These are phyloP conservation scores for Neurospora pannonica DNA, from an alignment of 495 filamentous ascomycete genomes.

Conservation along the genomic window DNA sequence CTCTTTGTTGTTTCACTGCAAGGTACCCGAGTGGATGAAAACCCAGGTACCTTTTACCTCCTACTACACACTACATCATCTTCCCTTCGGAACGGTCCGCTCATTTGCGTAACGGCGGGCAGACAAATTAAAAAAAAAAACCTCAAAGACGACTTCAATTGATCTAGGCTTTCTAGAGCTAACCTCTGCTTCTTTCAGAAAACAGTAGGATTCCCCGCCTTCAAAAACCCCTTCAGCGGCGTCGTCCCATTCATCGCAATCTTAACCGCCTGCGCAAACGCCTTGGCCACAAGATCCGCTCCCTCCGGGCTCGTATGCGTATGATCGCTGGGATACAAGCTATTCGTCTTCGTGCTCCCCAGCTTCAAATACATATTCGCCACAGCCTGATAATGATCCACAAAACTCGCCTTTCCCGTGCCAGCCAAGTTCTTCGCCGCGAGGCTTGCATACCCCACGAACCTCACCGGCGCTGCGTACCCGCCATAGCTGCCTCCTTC, in stretches of 20 bases:
- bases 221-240: slow-evolving; percentile 17
- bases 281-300: slow-evolving; percentile 47
- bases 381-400: slow-evolving; percentile 53
- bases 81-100: background rate
- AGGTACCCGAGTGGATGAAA: background rate
- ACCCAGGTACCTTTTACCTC: background rate
- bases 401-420: slow-evolving; percentile 36
- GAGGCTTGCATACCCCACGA: slow-evolving; percentile 46
- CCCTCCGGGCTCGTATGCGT: slow-evolving; percentile 55
- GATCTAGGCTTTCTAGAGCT: too few relatives aligned
- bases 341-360: slow-evolving; percentile 36
- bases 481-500: slow-evolving; percentile 42
- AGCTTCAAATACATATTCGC: slow-evolving; percentile 42
- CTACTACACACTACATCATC: background rate
- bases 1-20: background rate
- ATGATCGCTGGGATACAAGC: slow-evolving; percentile 50
- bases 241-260: slow-evolving; percentile 32
- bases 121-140: too few relatives aligned
- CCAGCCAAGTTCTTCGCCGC: slow-evolving; percentile 34
- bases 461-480: slow-evolving; percentile 29
- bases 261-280: slow-evolving; percentile 52
- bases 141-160: too few relatives aligned
- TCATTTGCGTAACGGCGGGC: background rate
- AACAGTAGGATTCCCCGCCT: slow-evolving; percentile 10
- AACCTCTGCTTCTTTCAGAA: slow-evolving; percentile 1